Base-by-base conservation (phyloP, 2,329 filamentous ascomycete genomes). In the Pseudocercospora macadamiae region DNA sequence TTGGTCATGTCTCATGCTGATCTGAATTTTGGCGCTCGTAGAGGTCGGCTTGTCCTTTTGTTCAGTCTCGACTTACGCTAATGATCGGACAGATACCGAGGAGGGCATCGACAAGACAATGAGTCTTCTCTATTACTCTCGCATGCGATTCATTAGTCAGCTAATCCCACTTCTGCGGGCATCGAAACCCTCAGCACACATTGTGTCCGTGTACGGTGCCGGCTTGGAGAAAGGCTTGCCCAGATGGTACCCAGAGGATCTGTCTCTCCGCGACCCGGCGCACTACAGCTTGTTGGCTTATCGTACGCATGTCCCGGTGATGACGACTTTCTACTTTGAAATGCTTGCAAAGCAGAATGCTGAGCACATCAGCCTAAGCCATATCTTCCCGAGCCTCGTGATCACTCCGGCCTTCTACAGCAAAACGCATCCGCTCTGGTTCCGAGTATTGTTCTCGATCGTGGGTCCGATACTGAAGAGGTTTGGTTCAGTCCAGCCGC, bases 1-100 rank as follows among this genome's bases (percentile, higher is more conserved):
- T 66, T 80, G 16, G 71, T 75, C 61, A 67, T 76, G 69, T 75
- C 71, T 12, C 68, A 72, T 14, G 75, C 73, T 16, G 70, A 72
- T 55, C 54, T 76, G 54, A 67, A 69, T 2, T 68, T 74, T 26
- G 57, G 52, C 2, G 21, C 30, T 14, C 28, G 61, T 32, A 32
- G 48, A 47, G 57, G 57, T 61, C 48, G 4, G 55, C 19, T 23
- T n/a, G n/a, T 4, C 36, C 18, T 12, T 1, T 14, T 19, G 10
- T 16, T 19, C 12, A 14, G 12, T 12, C 18, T 21, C 6, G 21
- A 30, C 6, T 51, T 36, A 23, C 26, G 16, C 9, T 16, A 34
- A 14, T 37, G 21, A 47, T 32, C 10, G 28, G 3, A 7, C 19
- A 63, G 61, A 67, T 5, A 68, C 62, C 5, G 21, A 34, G 10